Evolutionary conservation across 139 green algal species (phyloP).

Genomic region (Picochlorum sp.): DNA sequence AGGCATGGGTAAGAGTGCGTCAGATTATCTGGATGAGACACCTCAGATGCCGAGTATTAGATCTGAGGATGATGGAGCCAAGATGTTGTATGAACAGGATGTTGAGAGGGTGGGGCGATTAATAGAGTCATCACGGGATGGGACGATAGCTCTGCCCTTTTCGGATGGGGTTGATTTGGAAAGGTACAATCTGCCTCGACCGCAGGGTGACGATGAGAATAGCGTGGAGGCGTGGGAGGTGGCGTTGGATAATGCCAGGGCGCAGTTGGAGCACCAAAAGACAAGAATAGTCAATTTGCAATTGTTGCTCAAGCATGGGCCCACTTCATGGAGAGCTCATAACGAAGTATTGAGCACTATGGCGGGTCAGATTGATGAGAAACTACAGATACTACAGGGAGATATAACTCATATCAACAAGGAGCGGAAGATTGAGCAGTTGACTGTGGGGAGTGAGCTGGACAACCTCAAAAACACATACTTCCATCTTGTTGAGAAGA

Average conservation of each 20-base stretch:
- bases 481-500: conserved; percentile 43
- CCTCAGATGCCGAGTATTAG: conserved; percentile 35
- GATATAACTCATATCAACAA: conserved; percentile 54
- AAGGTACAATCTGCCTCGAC: conserved; percentile 54
- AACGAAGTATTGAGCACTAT: conserved; percentile 26
- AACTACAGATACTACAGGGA: conserved; percentile 23
- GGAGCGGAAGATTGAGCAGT: conserved; percentile 73
- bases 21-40: conserved; percentile 65
- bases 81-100: conserved; percentile 44
- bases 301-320: conserved; percentile 65
- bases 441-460: conserved; percentile 12
- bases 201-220: conserved; percentile 17
- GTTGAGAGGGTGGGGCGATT: conserved; percentile 11
- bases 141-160: conserved; percentile 8
- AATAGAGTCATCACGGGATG: too few species aligned
- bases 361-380: conserved; percentile 16
- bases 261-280: conserved; percentile 73
- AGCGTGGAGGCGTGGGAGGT: conserved; percentile 47
- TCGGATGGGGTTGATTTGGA: conserved; percentile 53
- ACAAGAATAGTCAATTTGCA: conserved; percentile 67
- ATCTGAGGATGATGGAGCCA: not conserved
- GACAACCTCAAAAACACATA: conserved; percentile 36
- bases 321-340: conserved; percentile 51
- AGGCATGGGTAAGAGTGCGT: conserved; percentile 41
- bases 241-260: conserved; percentile 59